Evolutionary conservation across 805 yeast genomes (phyloP).

Genomic region (Ogataea pilisensis): DNA sequence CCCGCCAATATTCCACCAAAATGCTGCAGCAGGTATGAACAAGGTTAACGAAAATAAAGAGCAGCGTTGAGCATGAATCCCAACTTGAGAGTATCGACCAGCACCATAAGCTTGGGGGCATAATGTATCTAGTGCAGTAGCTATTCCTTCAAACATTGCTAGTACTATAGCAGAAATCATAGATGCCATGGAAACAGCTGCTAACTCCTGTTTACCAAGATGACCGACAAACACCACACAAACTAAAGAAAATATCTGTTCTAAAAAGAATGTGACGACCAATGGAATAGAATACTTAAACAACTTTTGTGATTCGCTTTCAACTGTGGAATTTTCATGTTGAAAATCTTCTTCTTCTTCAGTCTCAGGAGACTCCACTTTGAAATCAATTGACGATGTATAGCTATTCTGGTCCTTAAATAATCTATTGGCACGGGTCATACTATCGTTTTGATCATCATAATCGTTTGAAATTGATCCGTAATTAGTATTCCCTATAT

Average conservation of each 20-base stretch:
- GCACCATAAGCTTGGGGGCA: conserved; percentile 81
- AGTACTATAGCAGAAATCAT: conserved; percentile 77
- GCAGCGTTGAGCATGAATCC: conserved; percentile 65
- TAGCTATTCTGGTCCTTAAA: conserved; percentile 21
- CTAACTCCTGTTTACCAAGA: conserved; percentile 66
- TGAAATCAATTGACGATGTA: conserved; percentile 6
- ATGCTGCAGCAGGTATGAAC: conserved; percentile 54
- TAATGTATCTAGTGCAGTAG: conserved; percentile 71
- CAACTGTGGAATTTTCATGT: conserved; percentile 22
- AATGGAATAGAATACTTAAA: conserved; percentile 50
- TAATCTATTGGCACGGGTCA: conserved; percentile 23
- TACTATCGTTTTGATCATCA: conserved; percentile 17
- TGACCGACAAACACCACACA: conserved; percentile 78
- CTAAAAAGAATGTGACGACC: conserved; percentile 62
- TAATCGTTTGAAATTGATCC: conserved; percentile 18
- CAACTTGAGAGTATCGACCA: conserved; percentile 57
- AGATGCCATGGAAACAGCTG: conserved; percentile 71
- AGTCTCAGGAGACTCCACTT: conserved; percentile 7
- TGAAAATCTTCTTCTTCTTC: conserved; percentile 32
- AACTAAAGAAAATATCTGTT: conserved; percentile 57
- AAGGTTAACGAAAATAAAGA: conserved; percentile 53
- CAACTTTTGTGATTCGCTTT: conserved; percentile 32
- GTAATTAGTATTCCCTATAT: conserved; percentile 10
- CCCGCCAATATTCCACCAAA: conserved; percentile 60
- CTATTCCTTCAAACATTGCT: conserved; percentile 71